These are phyloP conservation scores for Thraustochytrium sp. DNA, from an alignment of 352 stramenopile species.

Conservation along the genomic window DNA sequence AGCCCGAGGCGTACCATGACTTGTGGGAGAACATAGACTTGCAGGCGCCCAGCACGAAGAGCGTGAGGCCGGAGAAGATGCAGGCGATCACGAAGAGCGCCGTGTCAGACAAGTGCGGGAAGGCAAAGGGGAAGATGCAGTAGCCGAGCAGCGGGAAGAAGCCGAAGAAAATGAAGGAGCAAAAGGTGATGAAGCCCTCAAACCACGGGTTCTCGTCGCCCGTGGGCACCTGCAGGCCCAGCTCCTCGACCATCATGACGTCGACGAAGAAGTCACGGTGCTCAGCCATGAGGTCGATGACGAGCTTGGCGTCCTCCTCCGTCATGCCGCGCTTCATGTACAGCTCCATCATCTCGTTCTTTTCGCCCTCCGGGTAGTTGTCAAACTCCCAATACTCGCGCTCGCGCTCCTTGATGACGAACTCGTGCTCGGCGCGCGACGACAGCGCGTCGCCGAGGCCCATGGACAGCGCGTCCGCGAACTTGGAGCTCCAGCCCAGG, in stretches of 20 bases:
- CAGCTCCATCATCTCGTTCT: constrained; percentile 84
- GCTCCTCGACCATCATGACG: constrained; percentile 86
- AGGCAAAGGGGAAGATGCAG: constrained; percentile 61
- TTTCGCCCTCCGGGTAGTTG: constrained; percentile 65
- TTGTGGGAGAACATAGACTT: constrained; percentile 65
- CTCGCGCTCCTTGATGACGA: constrained; percentile 72
- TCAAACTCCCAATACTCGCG: constrained; percentile 70
- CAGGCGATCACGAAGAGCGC: constrained; percentile 79
- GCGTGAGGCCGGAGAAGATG: constrained; percentile 79
- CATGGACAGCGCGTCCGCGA: constrained; percentile 82
- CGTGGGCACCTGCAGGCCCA: constrained; percentile 80
- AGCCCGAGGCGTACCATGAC: constrained; percentile 31
- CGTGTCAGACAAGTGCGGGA: constrained; percentile 65
- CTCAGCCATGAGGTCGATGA: constrained; percentile 68
- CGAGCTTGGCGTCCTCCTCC: constrained; percentile 67
- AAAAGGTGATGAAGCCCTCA: constrained; percentile 73
- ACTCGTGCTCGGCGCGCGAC: constrained; percentile 74
- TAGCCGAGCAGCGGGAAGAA: constrained; percentile 86
- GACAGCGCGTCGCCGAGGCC: constrained; percentile 82
- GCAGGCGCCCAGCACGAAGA: constrained; percentile 85
- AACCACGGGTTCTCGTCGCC: constrained; percentile 72
- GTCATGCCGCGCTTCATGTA: constrained; percentile 82
- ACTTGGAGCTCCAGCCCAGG: constrained; percentile 76
- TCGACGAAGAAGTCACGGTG: constrained; percentile 79
- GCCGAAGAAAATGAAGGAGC: constrained; percentile 81